A percentile compares a stretch with the other conserved stretches of the same genome.
Conservation (phyloP, 352 stramenopile genomes). For the Ophiocytium majus region DNA sequence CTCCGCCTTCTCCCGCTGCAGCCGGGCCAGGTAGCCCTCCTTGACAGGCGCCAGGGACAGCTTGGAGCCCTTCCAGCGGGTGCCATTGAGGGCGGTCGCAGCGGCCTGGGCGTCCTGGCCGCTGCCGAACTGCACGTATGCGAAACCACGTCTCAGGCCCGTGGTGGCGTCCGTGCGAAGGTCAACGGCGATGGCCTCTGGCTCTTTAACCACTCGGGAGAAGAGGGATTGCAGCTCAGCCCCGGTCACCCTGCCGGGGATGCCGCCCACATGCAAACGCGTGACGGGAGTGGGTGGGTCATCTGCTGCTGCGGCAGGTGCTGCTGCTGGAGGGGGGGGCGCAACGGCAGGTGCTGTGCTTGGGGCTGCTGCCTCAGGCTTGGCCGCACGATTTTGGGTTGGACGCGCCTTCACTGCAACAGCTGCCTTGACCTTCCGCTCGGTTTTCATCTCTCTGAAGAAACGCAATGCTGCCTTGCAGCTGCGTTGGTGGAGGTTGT, state of each 20-base stretch:
- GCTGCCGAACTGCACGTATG: conserved; percentile 35
- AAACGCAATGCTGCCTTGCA: too few species aligned
- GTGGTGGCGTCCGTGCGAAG: conserved; percentile 3
- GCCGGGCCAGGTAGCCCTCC: conserved; percentile 42
- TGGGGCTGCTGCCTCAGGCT: too few species aligned
- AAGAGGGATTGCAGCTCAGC: neutral
- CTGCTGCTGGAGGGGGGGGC: too few species aligned
- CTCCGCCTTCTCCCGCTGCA: conserved; percentile 33
- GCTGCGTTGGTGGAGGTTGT: too few species aligned
- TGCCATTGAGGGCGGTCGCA: neutral
- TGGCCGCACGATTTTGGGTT: too few species aligned
- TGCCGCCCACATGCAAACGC: neutral
- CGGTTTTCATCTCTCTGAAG: too few species aligned
- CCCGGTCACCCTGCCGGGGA: neutral
- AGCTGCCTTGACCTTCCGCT: too few species aligned
- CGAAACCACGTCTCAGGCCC: conserved; percentile 47
- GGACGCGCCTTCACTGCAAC: too few species aligned
- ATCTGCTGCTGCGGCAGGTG: neutral
- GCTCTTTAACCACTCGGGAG: neutral
- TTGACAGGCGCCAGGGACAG: conserved; percentile 38
- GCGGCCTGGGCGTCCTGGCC: conserved; percentile 22
- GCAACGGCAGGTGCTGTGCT: too few species aligned
- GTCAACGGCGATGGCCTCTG: neutral
- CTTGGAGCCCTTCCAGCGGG: conserved; percentile 44
- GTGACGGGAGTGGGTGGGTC: neutral